phyloP scores from a whole-genome alignment of 345 rosid genomes.

The Hirschfeldia incana region DNA sequence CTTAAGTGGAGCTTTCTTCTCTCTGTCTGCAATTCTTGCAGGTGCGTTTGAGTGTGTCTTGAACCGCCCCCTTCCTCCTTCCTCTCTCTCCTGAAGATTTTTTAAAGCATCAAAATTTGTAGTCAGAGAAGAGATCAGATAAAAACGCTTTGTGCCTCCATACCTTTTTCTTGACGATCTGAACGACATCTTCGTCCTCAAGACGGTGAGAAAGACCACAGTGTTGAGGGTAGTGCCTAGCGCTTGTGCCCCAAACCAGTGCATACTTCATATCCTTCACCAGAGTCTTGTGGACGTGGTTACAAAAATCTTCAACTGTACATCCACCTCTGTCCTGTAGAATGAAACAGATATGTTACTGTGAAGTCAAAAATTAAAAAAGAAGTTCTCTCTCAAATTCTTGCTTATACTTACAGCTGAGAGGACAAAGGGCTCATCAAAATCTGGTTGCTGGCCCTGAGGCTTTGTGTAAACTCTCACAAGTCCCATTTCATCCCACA shows the following conservation, averaged over 20 bases:
- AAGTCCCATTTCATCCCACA: constrained; percentile 98
- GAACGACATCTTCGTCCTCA: constrained; percentile 97
- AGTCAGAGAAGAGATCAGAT: not conserved
- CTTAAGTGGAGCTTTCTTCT: constrained; percentile 97
- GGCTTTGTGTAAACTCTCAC: constrained; percentile 98
- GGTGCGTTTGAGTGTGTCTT: constrained; percentile 91
- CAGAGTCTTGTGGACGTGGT: constrained; percentile 93
- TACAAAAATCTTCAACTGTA: constrained; percentile 91
- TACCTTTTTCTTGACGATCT: constrained; percentile 98
- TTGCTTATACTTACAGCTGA: constrained; percentile 62
- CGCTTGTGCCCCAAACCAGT: constrained; percentile 92
- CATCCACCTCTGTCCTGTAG: constrained; percentile 97
- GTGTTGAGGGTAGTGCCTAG: constrained; percentile 95
- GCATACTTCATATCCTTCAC: constrained; percentile 96
- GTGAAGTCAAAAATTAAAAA: not conserved
- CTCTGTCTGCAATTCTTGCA: constrained; percentile 88
- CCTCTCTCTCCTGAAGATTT: constrained; percentile 75
- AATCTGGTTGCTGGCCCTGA: constrained; percentile 99
- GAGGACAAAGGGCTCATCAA: constrained; percentile 85
- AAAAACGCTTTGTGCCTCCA: not conserved
- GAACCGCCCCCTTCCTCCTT: constrained; percentile 96
- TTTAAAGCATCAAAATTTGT: constrained; percentile 15
- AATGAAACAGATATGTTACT: not conserved
- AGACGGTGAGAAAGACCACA: constrained; percentile 86
- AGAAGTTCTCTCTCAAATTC: not conserved